Evolutionary conservation across 108 stramenopile species (phyloP), one percentile per base, ranked within the genome.

Genomic region (Craspedostauros australis): DNA sequence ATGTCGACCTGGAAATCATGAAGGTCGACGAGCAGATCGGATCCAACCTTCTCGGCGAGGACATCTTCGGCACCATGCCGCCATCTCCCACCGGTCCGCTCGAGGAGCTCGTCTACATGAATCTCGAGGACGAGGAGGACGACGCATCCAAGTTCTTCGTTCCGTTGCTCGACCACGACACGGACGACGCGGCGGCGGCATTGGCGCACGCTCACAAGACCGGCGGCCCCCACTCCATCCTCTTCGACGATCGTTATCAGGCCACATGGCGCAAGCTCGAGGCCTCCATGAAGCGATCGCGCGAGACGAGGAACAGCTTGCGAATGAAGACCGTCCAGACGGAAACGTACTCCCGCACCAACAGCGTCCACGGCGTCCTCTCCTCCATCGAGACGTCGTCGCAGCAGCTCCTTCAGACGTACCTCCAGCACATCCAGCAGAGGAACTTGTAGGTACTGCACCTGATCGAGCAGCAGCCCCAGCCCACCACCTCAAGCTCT

Each of bases 11-110:
- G 21, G 62, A 60, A 4, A 64, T 76, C 48, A 77, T 77, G 76
- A 62, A 77, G 44, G 66, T 77, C 28, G 76, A 77, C 44, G 76
- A 72, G 44, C 56, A 77, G 43, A 66, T 77, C 46, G 70, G 76
- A 15, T 60, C 70, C 6, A 69, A 77, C 46, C 50, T 77, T 21
- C 44, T 77, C 2, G 70, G 58, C 24, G 76, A 77, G n/a, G 70
- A 72, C 1, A 48, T 77, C 31, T 72, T 71, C 44, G 72, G 72
- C 11, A 52, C 18, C 46, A 12, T 21, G 52, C 34, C 57, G 58
- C 16, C 46, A 2, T 64, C 70, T 24, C 64, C 76, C 27, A 67
- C 62, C 18, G 41, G 45, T 26, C 70, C 69, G 12, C 30, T 60
- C 1, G 70, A 68, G 46, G 66, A 77, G 18, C 30, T 66, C 9